Evolutionary conservation across 176 grass and related monocot species (phyloP).

Genomic region (Phoenix roebelenii): DNA sequence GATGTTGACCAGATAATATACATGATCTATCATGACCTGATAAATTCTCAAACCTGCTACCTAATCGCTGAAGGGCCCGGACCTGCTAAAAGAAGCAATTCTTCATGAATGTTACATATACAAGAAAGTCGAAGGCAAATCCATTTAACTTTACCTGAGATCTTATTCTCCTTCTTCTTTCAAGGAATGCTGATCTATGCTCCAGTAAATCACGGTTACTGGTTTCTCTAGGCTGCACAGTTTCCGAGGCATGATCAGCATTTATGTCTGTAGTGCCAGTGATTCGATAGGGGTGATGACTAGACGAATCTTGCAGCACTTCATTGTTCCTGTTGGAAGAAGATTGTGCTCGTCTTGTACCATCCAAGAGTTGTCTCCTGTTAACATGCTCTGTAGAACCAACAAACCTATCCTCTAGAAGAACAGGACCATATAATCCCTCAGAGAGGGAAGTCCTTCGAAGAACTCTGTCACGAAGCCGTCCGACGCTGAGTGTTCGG

Average conservation of each 20-base stretch:
- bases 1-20: constrained; percentile 82
- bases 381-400: constrained; percentile 38
- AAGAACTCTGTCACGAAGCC: constrained; percentile 90
- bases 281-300: constrained; percentile 18
- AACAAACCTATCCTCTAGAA: constrained; percentile 57
- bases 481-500: constrained; percentile 79
- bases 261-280: background rate
- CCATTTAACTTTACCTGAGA: constrained; percentile 67
- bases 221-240: constrained; percentile 29
- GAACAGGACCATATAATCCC: constrained; percentile 50
- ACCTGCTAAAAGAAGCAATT: constrained; percentile 47
- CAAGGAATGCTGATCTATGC: constrained; percentile 84
- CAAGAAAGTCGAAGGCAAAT: constrained; percentile 20
- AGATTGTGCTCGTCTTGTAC: constrained; percentile 53
- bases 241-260: constrained; percentile 9
- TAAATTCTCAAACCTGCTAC: constrained; percentile 86
- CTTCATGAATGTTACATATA: background rate
- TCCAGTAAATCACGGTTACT: constrained; percentile 67
- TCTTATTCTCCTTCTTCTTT: constrained; percentile 87
- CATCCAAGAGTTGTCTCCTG: constrained; percentile 37
- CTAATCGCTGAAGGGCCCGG: constrained; percentile 90
- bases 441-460: constrained; percentile 87
- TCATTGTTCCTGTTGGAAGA: constrained; percentile 45
- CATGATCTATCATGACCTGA: constrained; percentile 92
- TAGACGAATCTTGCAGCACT: constrained; percentile 35